Evolutionary conservation across 2,329 filamentous ascomycete species (phyloP), one percentile per base, ranked within the genome.

Genomic region (Dactylonectria estremocensis): DNA sequence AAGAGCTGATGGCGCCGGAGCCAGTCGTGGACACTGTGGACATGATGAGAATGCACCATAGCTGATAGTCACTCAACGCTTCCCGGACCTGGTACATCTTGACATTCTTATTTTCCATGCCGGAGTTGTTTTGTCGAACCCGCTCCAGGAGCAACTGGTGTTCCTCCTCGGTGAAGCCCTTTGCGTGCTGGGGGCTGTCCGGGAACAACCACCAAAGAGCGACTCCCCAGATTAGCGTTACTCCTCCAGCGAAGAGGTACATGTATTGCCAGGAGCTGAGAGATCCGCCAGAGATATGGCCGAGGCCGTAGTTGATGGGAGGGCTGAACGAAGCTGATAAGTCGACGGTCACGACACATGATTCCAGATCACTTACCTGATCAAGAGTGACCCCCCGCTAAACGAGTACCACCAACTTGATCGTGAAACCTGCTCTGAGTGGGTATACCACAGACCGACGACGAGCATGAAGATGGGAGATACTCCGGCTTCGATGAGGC

Each of bases 131-230:
- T 0, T 83, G 77, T 3, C 81, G 86, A 10, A 93, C 85, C 74
- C 91, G 93, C 65, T 86, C 88, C 2, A 92, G 90, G 0, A 87
- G 91, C 8, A 89, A 79, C 0, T 72, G 71, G 6, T 71, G 72
- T n/a, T 77, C 76, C 24, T 73, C 61, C 1, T 71, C 55, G 2
- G 54, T 70, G 45, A 77, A 76, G 2, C 61, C 65, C 20, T 69
- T 71, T 0, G 74, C 76, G 63, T 81, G 77, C 70, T 84, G 77
- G 28, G 83, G 83, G 1, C 79, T 83, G 60, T 88, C 83, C 0
- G 87, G 87, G 3, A 89, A 81, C 16, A 84, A 75, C 52, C 80
- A 70, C 55, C 83, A 79, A 2, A 89, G 63, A 1, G 82, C 72
- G 3, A 85, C 76, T 0, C 81, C 84, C 82, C 85, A 85, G 3